Conservation (phyloP, 2,329 filamentous ascomycete species). For the Tricladium varicosporioides region DNA sequence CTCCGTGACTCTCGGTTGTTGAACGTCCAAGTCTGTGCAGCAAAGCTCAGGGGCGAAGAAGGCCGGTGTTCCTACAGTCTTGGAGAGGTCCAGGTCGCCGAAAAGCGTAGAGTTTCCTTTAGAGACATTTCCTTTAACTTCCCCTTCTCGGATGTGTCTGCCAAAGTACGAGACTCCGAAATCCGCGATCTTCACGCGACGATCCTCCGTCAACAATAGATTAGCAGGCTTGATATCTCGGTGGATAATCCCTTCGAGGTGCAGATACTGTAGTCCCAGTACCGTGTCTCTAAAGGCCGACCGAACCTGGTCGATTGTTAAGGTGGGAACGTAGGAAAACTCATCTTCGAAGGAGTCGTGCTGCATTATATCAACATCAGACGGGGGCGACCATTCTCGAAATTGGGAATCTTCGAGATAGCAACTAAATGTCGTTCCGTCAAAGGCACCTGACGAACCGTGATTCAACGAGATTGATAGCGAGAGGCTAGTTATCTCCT, state of each 20-base stretch:
- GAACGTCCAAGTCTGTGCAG: slow-evolving; percentile 72
- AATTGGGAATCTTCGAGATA: slow-evolving; percentile 57
- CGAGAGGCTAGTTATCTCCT: slow-evolving; percentile 52
- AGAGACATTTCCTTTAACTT: slow-evolving; percentile 69
- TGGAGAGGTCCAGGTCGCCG: slow-evolving; percentile 92
- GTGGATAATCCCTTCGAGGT: slow-evolving; percentile 85
- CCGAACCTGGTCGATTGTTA: slow-evolving; percentile 80
- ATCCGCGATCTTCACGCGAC: slow-evolving; percentile 94
- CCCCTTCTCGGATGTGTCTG: slow-evolving; percentile 78
- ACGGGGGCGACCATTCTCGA: slow-evolving; percentile 58
- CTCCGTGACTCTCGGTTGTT: slow-evolving; percentile 77
- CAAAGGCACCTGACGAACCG: slow-evolving; percentile 53
- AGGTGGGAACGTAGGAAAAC: slow-evolving; percentile 88
- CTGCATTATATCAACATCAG: slow-evolving; percentile 54
- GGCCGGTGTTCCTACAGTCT: slow-evolving; percentile 94
- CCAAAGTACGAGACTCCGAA: slow-evolving; percentile 98
- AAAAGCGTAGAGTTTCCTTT: slow-evolving; percentile 84
- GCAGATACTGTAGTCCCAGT: slow-evolving; percentile 87
- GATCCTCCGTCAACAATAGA: slow-evolving; percentile 79
- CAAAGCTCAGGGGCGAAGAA: slow-evolving; percentile 98
- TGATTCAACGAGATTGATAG: slow-evolving; percentile 50
- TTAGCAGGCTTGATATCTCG: slow-evolving; percentile 89
- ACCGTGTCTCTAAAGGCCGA: slow-evolving; percentile 90
- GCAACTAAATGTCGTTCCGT: slow-evolving; percentile 75
- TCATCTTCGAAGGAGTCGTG: slow-evolving; percentile 78